Evolutionary conservation across 2,329 filamentous ascomycete species (phyloP).

Genomic region (Blastomyces percursus): DNA sequence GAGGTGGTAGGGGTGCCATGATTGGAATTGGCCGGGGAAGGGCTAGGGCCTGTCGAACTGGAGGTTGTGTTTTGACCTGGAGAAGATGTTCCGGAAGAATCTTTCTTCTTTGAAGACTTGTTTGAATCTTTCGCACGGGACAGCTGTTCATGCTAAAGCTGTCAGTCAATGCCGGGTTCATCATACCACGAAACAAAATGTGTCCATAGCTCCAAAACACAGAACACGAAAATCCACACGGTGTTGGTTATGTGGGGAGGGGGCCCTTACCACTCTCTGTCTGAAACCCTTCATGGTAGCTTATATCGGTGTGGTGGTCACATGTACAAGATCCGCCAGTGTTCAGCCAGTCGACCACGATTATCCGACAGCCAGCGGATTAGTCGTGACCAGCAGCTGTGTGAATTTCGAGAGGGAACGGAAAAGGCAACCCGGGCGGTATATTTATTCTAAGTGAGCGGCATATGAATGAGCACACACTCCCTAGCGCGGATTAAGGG

Average conservation of each 20-base stretch:
- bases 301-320: slow-evolving; percentile 19
- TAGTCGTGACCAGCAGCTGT: slow-evolving; percentile 6
- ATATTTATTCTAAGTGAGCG: neutral
- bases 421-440: neutral
- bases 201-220: neutral
- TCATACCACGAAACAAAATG: slow-evolving; percentile 9
- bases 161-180: slow-evolving; percentile 34
- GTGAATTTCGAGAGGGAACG: neutral
- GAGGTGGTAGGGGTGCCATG: slow-evolving; percentile 76
- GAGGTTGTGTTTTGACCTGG: slow-evolving; percentile 48
- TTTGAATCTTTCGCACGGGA: slow-evolving; percentile 78
- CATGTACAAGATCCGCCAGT: slow-evolving; percentile 11
- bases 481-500: neutral
- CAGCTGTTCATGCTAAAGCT: slow-evolving; percentile 63
- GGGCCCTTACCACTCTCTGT: slow-evolving; percentile 78
- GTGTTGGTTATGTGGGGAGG: slow-evolving; percentile 26
- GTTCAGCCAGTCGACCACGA: slow-evolving; percentile 11
- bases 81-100: slow-evolving; percentile 62
- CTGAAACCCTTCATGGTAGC: slow-evolving; percentile 91
- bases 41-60: slow-evolving; percentile 24
- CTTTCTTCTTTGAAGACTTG: slow-evolving; percentile 63
- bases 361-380: slow-evolving; percentile 7
- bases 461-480: neutral
- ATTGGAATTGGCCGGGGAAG: slow-evolving; percentile 50
- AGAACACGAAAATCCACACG: slow-evolving; percentile 20